Evolutionary conservation across 306 rosid genomes (phyloP).

Genomic region (Astragalus glycyphyllos): DNA sequence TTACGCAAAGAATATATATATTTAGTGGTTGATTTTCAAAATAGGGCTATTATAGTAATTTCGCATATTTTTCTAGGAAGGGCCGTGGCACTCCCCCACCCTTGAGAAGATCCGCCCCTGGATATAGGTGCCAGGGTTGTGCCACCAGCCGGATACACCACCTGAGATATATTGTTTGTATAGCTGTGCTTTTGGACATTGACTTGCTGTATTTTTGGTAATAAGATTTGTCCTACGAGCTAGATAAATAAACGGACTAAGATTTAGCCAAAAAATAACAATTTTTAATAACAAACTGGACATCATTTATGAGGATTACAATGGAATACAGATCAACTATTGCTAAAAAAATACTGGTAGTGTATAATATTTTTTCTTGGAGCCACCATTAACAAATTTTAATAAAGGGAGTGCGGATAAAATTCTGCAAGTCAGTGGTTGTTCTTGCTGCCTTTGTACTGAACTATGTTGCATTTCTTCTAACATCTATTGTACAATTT

Average conservation of each 20-base stretch:
- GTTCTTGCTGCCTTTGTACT: slow-evolving; percentile 22
- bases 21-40: no score
- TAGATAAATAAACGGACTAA: not conserved
- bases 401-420: not conserved
- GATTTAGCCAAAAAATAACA: not conserved
- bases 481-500: slow-evolving; percentile 62
- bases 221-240: no score
- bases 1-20: no score
- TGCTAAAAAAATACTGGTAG: slow-evolving; percentile 11
- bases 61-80: no score
- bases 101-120: no score
- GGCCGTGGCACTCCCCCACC: no score
- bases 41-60: no score
- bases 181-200: no score
- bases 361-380: not conserved
- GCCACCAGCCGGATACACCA: no score
- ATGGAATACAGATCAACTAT: slow-evolving; percentile 27
- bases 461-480: slow-evolving; percentile 14
- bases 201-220: no score
- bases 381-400: slow-evolving; percentile 15
- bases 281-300: not conserved
- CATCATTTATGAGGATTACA: slow-evolving; percentile 34
- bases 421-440: slow-evolving; percentile 21
- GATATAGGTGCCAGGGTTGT: no score
- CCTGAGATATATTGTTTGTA: no score